Evolutionary conservation across 176 grass and related monocot species (phyloP), one percentile per base, ranked within the genome.

Genomic region (Rhynchospora tenuis): DNA sequence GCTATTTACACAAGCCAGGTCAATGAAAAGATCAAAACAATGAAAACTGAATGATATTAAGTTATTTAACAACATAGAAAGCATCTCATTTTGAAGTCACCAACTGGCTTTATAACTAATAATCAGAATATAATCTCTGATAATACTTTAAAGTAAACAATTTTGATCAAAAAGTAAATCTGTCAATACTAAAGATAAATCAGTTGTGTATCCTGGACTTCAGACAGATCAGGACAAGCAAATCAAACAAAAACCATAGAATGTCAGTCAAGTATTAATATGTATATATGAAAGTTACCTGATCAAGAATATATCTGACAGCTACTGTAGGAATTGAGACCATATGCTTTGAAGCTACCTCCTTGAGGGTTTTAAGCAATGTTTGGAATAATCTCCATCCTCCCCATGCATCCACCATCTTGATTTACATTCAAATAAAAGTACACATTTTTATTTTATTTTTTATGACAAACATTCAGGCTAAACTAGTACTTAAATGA

Each of bases 351-450:
- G 90, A 47, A n/a, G 95, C 94, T n/a, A 95, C 92, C 76, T 90
- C 95, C 87, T 90, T 98, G 27, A 95, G 44, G 0, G 89, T 91
- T 75, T 93, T 87, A 64, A 98, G 95, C 89, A 98, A 90, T 76
- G 84, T 83, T 84, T 95, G 92, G 89, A 98, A 98, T 73, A 98
- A 76, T 50, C 87, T 90, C 95, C 92, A 97, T 59, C 95, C 92
- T 59, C 95, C 95, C 90, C 92, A 94, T 27, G 90, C 92, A 73
- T 98, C 92, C 13, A 93, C 89, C 95, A 98, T 98, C 95, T 98
- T 82, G 22, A 76, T 55, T 82, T 73, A 46, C 66, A 29, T 77
- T 23, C 58, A 26, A 16, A 50, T 47, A 80, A 19, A 54, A 78
- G 85, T 22, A 88, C 78, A 61, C 80, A 59, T 6, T 12, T 74